phyloP scores from a whole-genome alignment of 208 protist genomes.

The Leishmania aethiopica region DNA sequence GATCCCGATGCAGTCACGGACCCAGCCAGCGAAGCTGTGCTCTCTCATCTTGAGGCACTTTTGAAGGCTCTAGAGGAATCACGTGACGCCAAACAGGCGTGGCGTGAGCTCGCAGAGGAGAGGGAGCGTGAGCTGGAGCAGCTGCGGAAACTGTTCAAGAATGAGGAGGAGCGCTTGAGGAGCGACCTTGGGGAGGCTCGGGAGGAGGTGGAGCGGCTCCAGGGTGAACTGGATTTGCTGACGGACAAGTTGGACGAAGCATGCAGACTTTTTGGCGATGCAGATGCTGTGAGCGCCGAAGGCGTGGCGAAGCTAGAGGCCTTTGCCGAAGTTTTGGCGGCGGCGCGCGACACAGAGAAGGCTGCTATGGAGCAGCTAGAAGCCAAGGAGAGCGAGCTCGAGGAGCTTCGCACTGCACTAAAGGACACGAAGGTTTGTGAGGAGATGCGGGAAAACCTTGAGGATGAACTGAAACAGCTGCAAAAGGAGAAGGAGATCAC shows the following conservation, averaged over 20 bases:
- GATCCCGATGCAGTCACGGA: background rate
- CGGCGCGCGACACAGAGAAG: slow-evolving; percentile 30
- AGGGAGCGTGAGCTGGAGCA: slow-evolving; percentile 22
- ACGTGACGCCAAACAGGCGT: slow-evolving; percentile 12
- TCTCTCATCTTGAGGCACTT: slow-evolving; percentile 42
- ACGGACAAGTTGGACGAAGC: slow-evolving; percentile 45
- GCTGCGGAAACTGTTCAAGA: slow-evolving; percentile 20
- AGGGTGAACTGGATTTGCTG: slow-evolving; percentile 38
- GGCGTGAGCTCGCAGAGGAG: slow-evolving; percentile 9
- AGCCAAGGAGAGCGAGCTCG: slow-evolving; percentile 42
- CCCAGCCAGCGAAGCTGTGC: slow-evolving; percentile 14
- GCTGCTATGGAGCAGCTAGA: slow-evolving; percentile 31
- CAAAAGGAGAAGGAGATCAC: slow-evolving; percentile 32
- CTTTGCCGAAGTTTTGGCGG: slow-evolving; percentile 29
- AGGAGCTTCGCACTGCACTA: slow-evolving; percentile 11
- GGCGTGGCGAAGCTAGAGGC: slow-evolving; percentile 37
- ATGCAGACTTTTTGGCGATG: slow-evolving; percentile 33
- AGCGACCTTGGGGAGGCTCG: slow-evolving; percentile 33
- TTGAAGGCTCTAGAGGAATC: slow-evolving; percentile 34
- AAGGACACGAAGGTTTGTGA: slow-evolving; percentile 17
- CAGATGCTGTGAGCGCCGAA: slow-evolving; percentile 28
- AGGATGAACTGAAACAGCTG: slow-evolving; percentile 24
- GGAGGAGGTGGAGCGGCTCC: slow-evolving; percentile 31
- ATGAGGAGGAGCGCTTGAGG: slow-evolving; percentile 28
- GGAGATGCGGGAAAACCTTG: slow-evolving; percentile 17